Evolutionary conservation across 2,329 filamentous ascomycete genomes (phyloP), one percentile per base, ranked within the genome.

Genomic region (Exophiala bonariae): DNA sequence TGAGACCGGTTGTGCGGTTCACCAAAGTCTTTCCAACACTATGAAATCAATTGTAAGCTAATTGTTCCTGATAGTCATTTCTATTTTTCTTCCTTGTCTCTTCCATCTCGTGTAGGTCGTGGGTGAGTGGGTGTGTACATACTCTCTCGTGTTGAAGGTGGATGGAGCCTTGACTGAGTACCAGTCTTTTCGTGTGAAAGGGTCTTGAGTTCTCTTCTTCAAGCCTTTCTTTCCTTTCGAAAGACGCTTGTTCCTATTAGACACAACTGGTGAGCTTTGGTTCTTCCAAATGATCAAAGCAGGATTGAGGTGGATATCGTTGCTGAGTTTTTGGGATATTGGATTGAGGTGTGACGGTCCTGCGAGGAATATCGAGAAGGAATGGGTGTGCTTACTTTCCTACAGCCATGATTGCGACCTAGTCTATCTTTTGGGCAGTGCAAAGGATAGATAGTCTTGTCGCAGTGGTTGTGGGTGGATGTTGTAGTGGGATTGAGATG

Each of bases 161-260:
- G 90, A 90, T 64, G 93, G 93, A 53, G 93, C 92, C 89, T 97
- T 97, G 78, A 99, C 85, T 69, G 86, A 88, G 81, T 91, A 99
- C 89, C 95, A 97, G 76, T 97, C 93, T 84, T 99, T 99, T 74
- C 92, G 88, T 69, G 91, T 83, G 82, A 97, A 97, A 69, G 93
- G 92, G 77, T 99, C 93, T 66, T 86, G 80, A 69, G 91, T 92
- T 81, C 92, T 92, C 92, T 99, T 97, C 89, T 97, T 97, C 74
- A 97, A 83, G 77, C 93, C 92, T 86, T 99, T 99, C 89, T 97
- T 99, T 81, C 93, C 93, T 85, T 99, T 99, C 63, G 93, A 97
- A 81, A 99, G 85, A 83, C 93, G 90, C 90, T 99, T 99, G 86
- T 99, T 99, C 89, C 86, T 90, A 65, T 20, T 20, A 19, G 34